Conservation (phyloP, 345 rosid species). For the Stellera chamaejasme region DNA sequence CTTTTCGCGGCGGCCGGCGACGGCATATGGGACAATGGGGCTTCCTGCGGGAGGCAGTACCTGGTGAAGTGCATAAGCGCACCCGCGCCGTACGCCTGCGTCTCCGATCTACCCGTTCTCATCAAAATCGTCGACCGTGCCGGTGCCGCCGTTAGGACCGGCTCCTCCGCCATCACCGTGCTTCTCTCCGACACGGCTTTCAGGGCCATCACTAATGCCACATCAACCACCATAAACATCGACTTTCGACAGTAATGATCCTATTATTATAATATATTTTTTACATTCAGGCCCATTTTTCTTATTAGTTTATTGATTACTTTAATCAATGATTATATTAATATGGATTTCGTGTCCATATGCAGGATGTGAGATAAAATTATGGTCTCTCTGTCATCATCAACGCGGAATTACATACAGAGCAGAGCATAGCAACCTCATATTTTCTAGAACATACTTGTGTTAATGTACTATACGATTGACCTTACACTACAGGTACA, state of each 20-base stretch:
- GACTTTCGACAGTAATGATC: slow-evolving; percentile 45
- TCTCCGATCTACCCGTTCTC: slow-evolving; percentile 29
- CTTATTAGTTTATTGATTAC: too few species aligned
- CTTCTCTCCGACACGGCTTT: slow-evolving; percentile 47
- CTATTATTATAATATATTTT: neutral
- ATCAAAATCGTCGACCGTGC: slow-evolving; percentile 45
- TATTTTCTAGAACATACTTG: too few species aligned
- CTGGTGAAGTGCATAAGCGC: slow-evolving; percentile 57
- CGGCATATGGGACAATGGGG: slow-evolving; percentile 65
- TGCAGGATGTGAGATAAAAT: too few species aligned
- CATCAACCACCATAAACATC: slow-evolving; percentile 28
- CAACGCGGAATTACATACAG: too few species aligned
- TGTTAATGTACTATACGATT: too few species aligned
- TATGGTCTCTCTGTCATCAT: too few species aligned
- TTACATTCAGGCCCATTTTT: too few species aligned
- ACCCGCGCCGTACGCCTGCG: slow-evolving; percentile 20
- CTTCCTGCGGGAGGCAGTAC: slow-evolving; percentile 56
- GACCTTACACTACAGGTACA: too few species aligned
- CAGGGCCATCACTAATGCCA: slow-evolving; percentile 24
- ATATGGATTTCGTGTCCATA: too few species aligned
- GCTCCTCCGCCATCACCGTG: slow-evolving; percentile 27
- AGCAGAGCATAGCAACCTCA: too few species aligned
- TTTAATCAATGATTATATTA: too few species aligned
- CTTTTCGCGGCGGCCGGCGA: slow-evolving; percentile 65
- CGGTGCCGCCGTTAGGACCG: slow-evolving; percentile 2